Evolutionary conservation across 192 early-diverging fungal species (phyloP), one percentile per base, ranked within the genome.

Genomic region (Coemansia sp.): DNA sequence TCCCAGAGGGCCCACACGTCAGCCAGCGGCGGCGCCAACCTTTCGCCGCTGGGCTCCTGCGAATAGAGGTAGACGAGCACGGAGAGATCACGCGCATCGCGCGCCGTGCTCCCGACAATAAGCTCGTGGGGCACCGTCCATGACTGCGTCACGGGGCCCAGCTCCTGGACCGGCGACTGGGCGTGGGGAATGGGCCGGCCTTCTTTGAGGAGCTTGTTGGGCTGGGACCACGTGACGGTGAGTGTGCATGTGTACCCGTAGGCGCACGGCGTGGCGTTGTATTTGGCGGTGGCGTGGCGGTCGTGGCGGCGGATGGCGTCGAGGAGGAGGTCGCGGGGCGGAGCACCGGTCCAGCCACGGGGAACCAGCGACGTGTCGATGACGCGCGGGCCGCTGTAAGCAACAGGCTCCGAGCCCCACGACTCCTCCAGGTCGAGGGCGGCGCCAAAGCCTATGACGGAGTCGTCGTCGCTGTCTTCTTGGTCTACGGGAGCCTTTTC

Each of bases 1-100:
- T 59, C 66, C 72, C 72, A 75, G 31, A 60, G 48, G 5, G 12
- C 11, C 72, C 72, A 75, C 39, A 67, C 37, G 7, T n/a, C 43
- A 39, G 45, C 62, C 48, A 75, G 31, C 12, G 23, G 31, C 13
- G 72, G 72, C 16, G 66, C 12, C 35, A 75, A 50, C 4, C 66
- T 57, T 16, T 16, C 16, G 16, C 28, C 55, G 6, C 31, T 14
- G 55, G 25, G 16, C 8, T 57, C 55, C 31, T 34, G 55, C 45
- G 61, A 10, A n/a, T 61, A 75, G 31, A 75, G 62, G 20, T 56
- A 69, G 23, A 50, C 50, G 5, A 75, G 66, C 1, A 58, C 56
- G 6, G 38, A 38, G 3, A 69, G 59, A 28, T 75, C 61, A 6
- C 47, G 28, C 0, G 72, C 72, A 45, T 59, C 62, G 36, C 66